Percentiles rank a stretch among this genome's conserved stretches.
Conservation (phyloP, 352 stramenopile species). For the Pythium folliculosum region DNA sequence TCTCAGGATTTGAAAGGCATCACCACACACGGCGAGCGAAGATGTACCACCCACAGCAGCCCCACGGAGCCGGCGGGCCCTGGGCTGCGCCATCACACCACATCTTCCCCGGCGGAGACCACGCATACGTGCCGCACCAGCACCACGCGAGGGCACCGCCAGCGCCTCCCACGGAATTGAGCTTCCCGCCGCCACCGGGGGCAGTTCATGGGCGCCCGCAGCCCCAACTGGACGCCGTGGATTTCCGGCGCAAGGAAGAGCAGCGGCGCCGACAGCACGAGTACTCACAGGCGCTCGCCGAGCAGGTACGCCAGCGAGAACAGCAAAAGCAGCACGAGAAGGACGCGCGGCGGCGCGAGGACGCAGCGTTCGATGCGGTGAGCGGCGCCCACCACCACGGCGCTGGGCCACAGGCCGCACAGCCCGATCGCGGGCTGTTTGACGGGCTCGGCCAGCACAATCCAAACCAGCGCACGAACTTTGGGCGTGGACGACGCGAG, state of each 20-base stretch:
- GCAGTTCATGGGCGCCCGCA: conserved; percentile 15
- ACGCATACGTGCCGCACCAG: conserved; percentile 4
- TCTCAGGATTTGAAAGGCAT: no score
- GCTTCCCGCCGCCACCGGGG: background rate
- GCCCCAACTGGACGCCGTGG: conserved; percentile 13
- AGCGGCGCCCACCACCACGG: background rate
- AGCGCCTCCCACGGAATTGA: no score
- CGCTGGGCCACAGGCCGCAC: background rate
- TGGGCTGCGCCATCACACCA: background rate
- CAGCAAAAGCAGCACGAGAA: conserved; percentile 49
- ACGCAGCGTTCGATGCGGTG: conserved; percentile 5
- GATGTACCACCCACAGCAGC: background rate
- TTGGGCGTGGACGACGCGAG: conserved; percentile 45
- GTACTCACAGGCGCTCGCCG: conserved; percentile 53
- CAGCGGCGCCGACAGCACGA: conserved; percentile 55
- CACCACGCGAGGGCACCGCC: background rate
- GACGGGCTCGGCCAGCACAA: conserved; percentile 50
- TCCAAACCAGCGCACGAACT: conserved; percentile 34
- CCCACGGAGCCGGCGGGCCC: background rate
- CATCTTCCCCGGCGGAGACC: conserved; percentile 2
- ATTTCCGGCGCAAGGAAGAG: conserved; percentile 45
- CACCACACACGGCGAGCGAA: background rate
- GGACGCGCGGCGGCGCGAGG: conserved; percentile 31
- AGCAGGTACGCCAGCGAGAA: conserved; percentile 60
- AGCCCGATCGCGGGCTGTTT: conserved; percentile 32